These are phyloP conservation scores for Xylariomycetidae sp. DNA, from an alignment of 2,329 filamentous ascomycete species.

Conservation along the genomic window DNA sequence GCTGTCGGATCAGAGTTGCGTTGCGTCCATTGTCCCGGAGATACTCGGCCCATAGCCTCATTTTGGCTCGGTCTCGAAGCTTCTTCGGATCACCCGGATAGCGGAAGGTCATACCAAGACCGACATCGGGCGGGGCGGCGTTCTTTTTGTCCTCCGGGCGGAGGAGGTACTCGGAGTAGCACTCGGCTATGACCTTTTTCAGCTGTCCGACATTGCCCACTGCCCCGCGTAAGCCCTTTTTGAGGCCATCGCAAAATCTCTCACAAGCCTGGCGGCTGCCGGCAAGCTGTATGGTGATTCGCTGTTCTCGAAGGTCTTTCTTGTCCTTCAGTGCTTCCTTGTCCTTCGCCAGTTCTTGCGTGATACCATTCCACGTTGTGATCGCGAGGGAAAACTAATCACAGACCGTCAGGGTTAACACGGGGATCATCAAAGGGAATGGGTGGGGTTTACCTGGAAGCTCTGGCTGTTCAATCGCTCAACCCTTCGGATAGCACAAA, in stretches of 20 bases:
- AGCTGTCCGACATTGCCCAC: constrained; percentile 85
- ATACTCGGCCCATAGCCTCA: constrained; percentile 96
- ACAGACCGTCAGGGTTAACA: constrained; percentile 8
- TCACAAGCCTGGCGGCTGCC: constrained; percentile 87
- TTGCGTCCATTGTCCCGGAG: constrained; percentile 92
- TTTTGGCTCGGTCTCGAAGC: constrained; percentile 90
- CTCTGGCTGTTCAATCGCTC: constrained; percentile 90
- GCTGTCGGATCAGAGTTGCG: constrained; percentile 84
- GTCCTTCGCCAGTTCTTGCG: constrained; percentile 41
- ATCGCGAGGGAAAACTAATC: constrained; percentile 80
- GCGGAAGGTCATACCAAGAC: constrained; percentile 83
- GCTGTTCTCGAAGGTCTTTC: constrained; percentile 58
- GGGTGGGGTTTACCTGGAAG: constrained; percentile 53
- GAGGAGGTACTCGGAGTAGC: constrained; percentile 83
- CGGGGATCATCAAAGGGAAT: background rate
- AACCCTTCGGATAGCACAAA: constrained; percentile 86
- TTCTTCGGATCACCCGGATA: constrained; percentile 96
- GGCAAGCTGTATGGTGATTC: constrained; percentile 85
- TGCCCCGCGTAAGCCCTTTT: constrained; percentile 78
- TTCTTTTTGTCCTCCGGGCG: constrained; percentile 57
- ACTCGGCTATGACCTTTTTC: constrained; percentile 71
- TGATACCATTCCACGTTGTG: constrained; percentile 84
- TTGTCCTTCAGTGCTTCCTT: constrained; percentile 35
- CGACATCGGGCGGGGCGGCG: constrained; percentile 75
- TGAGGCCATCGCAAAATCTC: constrained; percentile 91